These are phyloP conservation scores for Kodamaea laetipori DNA, from an alignment of 805 yeast genomes.

Conservation along the genomic window DNA sequence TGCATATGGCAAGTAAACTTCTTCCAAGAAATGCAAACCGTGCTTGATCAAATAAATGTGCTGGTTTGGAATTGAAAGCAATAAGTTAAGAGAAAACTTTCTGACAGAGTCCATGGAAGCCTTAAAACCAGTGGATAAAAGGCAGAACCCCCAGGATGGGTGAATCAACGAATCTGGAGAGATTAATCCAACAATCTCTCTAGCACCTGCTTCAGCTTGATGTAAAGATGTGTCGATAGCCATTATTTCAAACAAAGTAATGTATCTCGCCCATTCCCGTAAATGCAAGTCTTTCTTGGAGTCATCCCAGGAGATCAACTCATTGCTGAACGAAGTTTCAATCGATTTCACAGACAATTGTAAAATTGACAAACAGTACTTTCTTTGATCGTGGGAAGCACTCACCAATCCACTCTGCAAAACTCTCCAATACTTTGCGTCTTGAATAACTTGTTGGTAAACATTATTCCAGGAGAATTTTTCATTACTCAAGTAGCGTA, in stretches of 20 bases:
- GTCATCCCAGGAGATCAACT: slow-evolving; percentile 48
- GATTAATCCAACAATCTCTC: slow-evolving; percentile 60
- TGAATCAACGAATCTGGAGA: slow-evolving; percentile 54
- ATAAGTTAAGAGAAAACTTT: slow-evolving; percentile 56
- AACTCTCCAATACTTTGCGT: slow-evolving; percentile 48
- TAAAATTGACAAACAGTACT: slow-evolving; percentile 65
- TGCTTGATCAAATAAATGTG: slow-evolving; percentile 41
- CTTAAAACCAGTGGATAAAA: slow-evolving; percentile 74
- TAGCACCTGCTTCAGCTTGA: slow-evolving; percentile 76
- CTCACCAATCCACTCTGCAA: slow-evolving; percentile 60
- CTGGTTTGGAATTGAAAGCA: slow-evolving; percentile 52
- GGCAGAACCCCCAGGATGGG: slow-evolving; percentile 69
- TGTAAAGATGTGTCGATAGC: slow-evolving; percentile 85
- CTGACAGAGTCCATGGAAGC: slow-evolving; percentile 80
- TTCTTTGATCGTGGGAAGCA: slow-evolving; percentile 64
- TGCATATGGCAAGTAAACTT: slow-evolving; percentile 56
- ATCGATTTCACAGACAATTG: slow-evolving; percentile 58
- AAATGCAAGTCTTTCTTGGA: slow-evolving; percentile 30
- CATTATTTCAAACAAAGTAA: slow-evolving; percentile 75
- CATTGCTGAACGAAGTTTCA: slow-evolving; percentile 31
- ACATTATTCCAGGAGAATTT: slow-evolving; percentile 15
- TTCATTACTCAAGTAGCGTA: slow-evolving; percentile 48
- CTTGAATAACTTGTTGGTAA: slow-evolving; percentile 31
- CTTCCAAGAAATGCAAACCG: slow-evolving; percentile 47
- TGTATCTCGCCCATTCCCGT: slow-evolving; percentile 68